phyloP scores from a whole-genome alignment of 2,329 filamentous ascomycete species.

The Lecanicillium sp. region DNA sequence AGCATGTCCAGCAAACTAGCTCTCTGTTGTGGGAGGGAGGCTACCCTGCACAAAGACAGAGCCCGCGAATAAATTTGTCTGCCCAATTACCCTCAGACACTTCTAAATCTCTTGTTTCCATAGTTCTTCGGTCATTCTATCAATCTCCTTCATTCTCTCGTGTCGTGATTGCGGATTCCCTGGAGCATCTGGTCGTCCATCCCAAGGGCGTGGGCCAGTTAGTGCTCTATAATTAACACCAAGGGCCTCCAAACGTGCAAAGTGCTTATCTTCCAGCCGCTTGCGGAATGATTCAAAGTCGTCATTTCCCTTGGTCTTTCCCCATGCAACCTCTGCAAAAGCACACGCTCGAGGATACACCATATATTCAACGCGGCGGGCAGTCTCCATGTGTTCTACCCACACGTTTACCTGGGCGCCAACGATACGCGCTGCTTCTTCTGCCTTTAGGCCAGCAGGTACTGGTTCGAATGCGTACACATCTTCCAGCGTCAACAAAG shows the following conservation, averaged over 20 bases:
- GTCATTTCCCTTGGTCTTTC: slow-evolving; percentile 4
- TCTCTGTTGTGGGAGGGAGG: too few relatives aligned
- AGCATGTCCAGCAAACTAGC: too few relatives aligned
- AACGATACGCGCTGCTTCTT: slow-evolving; percentile 8
- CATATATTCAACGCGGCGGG: slow-evolving; percentile 12
- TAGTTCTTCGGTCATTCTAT: slow-evolving; percentile 1
- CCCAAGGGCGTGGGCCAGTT: slow-evolving; percentile 12
- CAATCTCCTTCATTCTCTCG: background rate
- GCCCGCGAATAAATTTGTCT: background rate
- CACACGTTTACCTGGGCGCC: slow-evolving; percentile 13
- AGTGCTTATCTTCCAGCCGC: slow-evolving; percentile 7
- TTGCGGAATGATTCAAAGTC: slow-evolving; percentile 4
- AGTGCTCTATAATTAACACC: slow-evolving; percentile 11
- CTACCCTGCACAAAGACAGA: too few relatives aligned
- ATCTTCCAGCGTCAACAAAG: slow-evolving; percentile 9
- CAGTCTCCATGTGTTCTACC: slow-evolving; percentile 14
- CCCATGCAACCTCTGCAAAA: slow-evolving; percentile 12
- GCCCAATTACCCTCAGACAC: background rate
- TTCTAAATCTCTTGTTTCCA: background rate
- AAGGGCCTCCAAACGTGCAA: slow-evolving; percentile 8
- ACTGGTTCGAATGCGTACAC: slow-evolving; percentile 10
- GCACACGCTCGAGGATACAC: slow-evolving; percentile 9
- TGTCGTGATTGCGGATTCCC: slow-evolving; percentile 8
- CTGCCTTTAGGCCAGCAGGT: slow-evolving; percentile 7
- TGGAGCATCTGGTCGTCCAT: slow-evolving; percentile 10